Evolutionary conservation across 805 yeast species (phyloP).

Genomic region (Sugiyamaella chiloensis): DNA sequence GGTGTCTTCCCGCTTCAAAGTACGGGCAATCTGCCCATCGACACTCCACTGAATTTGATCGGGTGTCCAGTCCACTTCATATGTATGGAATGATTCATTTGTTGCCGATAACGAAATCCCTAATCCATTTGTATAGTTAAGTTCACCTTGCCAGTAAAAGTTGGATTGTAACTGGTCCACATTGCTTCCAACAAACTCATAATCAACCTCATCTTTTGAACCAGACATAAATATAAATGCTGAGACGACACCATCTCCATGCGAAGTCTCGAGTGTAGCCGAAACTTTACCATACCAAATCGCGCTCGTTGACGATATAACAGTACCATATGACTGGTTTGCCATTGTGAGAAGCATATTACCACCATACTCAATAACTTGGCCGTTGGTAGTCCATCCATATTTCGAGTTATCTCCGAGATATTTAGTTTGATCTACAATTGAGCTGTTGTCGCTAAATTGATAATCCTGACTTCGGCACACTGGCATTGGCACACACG

Average conservation of each 20-base stretch:
- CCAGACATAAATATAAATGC: constrained; percentile 80
- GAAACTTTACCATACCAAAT: constrained; percentile 85
- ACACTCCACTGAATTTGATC: constrained; percentile 67
- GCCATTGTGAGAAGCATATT: constrained; percentile 76
- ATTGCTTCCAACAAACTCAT: constrained; percentile 77
- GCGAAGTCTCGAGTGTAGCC: constrained; percentile 69
- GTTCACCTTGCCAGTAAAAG: constrained; percentile 71
- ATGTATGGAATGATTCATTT: constrained; percentile 65
- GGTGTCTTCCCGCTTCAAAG: constrained; percentile 56
- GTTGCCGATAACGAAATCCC: constrained; percentile 46
- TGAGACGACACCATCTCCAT: constrained; percentile 74
- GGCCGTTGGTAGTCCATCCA: constrained; percentile 67
- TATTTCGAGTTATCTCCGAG: constrained; percentile 67
- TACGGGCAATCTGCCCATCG: constrained; percentile 67
- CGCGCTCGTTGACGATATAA: constrained; percentile 71
- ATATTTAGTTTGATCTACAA: constrained; percentile 42
- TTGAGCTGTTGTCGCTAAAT: constrained; percentile 33
- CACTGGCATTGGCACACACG: constrained; percentile 85
- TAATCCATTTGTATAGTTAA: constrained; percentile 61
- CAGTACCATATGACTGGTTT: constrained; percentile 70
- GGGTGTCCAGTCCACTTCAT: constrained; percentile 81
- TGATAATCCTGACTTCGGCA: constrained; percentile 44
- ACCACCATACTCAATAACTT: constrained; percentile 48
- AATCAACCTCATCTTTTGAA: constrained; percentile 87
- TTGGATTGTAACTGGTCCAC: constrained; percentile 68